Evolutionary conservation across 768 basidiomycete species (phyloP), one percentile per base, ranked within the genome.

Genomic region (Tricholoma sp.): DNA sequence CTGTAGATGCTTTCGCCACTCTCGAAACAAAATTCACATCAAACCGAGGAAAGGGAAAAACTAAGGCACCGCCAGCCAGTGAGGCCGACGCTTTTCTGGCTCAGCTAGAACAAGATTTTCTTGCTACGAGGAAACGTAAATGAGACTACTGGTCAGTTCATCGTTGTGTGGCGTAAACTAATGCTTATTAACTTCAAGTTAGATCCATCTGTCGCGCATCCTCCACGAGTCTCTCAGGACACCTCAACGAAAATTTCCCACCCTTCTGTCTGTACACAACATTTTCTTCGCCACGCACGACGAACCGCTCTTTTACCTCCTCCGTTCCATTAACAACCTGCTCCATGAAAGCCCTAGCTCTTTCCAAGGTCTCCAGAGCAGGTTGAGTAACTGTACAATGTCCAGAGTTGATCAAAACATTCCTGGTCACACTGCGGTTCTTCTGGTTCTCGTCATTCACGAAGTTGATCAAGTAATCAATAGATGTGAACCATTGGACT

Each of bases 31-130:
- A 67, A 15, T 55, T 65, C 15, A 50, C 55, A 10, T 33, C 66
- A 8, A 55, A 20, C 41, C 59, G 15, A 54, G 51, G 55, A 55
- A 64, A 72, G 56, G 39, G 42, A 51, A 60, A 64, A 56, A 53
- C 55, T 17, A 60, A 63, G 33, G 28, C 45, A 3, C 39, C 54
- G 42, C 24, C 62, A 33, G 45, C 54, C 42, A 64, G 68, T 48
- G 77, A 78, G 18, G 86, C 88, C 1, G 88, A 89, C 57, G 73
- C 71, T 28, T 91, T 91, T 63, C 65, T 91, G 52, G 82, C 87
- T 11, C 76, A 80, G 55, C 72, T 91, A 11, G 85, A 88, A 68
- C 71, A 74, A 45, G 87, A 89, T 44, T 81, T 90, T 42, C 62
- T 79, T 42, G 65, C 44, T 74, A 84, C 59, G 15, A 62, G 52